phyloP scores from a whole-genome alignment of 257 asterid genomes.

The Prunella vulgaris region DNA sequence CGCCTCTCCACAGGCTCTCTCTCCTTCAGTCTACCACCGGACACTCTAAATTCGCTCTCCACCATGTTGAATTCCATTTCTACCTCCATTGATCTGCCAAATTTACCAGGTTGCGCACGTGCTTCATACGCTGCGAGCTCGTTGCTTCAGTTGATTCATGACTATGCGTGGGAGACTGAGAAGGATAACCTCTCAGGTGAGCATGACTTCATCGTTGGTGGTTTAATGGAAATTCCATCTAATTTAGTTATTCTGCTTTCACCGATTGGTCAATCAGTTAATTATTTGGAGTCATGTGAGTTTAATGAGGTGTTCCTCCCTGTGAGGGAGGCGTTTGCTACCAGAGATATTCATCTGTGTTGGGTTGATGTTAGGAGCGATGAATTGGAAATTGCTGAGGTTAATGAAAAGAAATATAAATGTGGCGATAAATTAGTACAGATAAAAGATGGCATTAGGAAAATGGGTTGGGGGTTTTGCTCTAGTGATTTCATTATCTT shows the following conservation, averaged over 20 bases:
- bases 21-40: slow-evolving; percentile 39
- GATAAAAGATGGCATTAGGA: slow-evolving; percentile 36
- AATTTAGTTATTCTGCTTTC: slow-evolving; percentile 78
- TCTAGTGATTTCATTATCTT: slow-evolving; percentile 58
- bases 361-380: slow-evolving; percentile 66
- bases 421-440: slow-evolving; percentile 15
- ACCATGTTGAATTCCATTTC: slow-evolving; percentile 30
- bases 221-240: slow-evolving; percentile 28
- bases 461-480: slow-evolving; percentile 76
- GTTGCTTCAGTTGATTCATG: slow-evolving; percentile 57
- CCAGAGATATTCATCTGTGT: slow-evolving; percentile 63
- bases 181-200: slow-evolving; percentile 33
- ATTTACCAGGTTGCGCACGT: slow-evolving; percentile 24
- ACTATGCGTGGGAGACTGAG: slow-evolving; percentile 73
- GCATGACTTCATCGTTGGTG: slow-evolving; percentile 17
- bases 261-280: slow-evolving; percentile 36
- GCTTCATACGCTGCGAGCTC: slow-evolving; percentile 43
- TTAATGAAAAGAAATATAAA: slow-evolving; percentile 24
- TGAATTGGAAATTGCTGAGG: slow-evolving; percentile 17
- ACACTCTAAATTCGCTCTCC: slow-evolving; percentile 47
- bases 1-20: slow-evolving; percentile 30
- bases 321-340: slow-evolving; percentile 44
- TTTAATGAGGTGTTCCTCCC: slow-evolving; percentile 41
- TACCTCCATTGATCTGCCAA: slow-evolving; percentile 25
- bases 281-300: slow-evolving; percentile 33